These are phyloP conservation scores for Bipolaris sorokiniana DNA, from an alignment of 2,329 filamentous ascomycete genomes.

Conservation along the genomic window DNA sequence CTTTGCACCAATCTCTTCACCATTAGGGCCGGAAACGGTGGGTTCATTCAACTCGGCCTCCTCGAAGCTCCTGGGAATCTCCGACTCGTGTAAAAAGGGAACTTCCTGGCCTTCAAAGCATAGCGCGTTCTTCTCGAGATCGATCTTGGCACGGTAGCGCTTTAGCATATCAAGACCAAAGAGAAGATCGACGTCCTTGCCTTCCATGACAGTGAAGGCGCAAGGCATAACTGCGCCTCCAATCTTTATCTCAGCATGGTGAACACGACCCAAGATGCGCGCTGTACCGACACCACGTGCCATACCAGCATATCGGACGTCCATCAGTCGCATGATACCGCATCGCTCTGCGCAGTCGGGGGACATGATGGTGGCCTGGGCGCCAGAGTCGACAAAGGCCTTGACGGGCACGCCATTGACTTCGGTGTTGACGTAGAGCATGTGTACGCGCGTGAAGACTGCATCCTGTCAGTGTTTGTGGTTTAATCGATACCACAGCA, in stretches of 20 bases:
- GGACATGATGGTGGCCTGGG: constrained; percentile 99
- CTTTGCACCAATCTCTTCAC: constrained; percentile 84
- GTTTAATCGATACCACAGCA: not conserved
- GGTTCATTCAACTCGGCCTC: constrained; percentile 78
- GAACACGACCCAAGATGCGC: constrained; percentile 90
- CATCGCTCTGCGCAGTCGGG: constrained; percentile 88
- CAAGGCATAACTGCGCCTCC: constrained; percentile 86
- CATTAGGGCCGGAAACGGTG: constrained; percentile 81
- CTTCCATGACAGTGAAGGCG: constrained; percentile 99
- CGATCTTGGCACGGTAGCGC: constrained; percentile 90
- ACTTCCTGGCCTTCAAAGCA: constrained; percentile 89
- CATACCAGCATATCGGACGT: constrained; percentile 88
- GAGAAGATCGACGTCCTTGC: constrained; percentile 91
- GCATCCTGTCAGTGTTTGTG: constrained; percentile 22
- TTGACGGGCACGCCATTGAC: constrained; percentile 93
- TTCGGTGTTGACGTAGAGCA: constrained; percentile 95
- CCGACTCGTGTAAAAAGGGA: constrained; percentile 86
- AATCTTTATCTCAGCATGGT: constrained; percentile 93
- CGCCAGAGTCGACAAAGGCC: constrained; percentile 95
- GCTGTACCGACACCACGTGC: constrained; percentile 94
- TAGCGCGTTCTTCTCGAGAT: constrained; percentile 81
- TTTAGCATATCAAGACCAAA: constrained; percentile 97
- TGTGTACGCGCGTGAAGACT: constrained; percentile 94
- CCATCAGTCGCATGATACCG: constrained; percentile 94
- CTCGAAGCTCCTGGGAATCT: constrained; percentile 85